Base-by-base conservation (phyloP, 805 yeast species). In the Candida germanica region DNA sequence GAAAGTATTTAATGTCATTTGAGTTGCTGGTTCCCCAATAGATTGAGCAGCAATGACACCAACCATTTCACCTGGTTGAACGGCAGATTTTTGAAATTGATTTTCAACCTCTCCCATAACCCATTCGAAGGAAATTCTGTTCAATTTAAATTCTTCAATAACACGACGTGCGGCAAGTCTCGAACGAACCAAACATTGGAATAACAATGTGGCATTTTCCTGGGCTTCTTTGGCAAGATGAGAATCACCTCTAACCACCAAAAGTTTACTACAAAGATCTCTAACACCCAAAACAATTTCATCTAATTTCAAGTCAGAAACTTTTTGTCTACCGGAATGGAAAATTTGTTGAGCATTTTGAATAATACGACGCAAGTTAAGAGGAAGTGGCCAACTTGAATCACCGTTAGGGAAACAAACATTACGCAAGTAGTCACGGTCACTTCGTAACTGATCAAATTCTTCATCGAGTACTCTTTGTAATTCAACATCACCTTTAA, bases 21-120 rank as follows among this genome's bases (percentile, higher is more conserved):
- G 97, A 21, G 97, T 89, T 26, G 97, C 96, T 34, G 97, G 97
- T 60, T 89, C 97, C 71, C 97, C 97, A 66, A 89, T 89, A 24
- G 96, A 87, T 69, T 89, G 97, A 2, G 97, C 96, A 35, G 97
- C 97, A 54, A 89, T 77, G 35, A 89, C 95, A 71, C 97, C 97
- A 40, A 89, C 97, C 96, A 89, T 89, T 60, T 89, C 97, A 73
- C 97, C 97, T 3, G 98, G 96, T 45, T 89, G 91, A 29, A 88
- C 96, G 58, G 86, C 71, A 6, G 96, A 80, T 61, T 83, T 85
- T 48, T 87, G 87, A 69, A 91, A 93, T 61, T 89, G 96, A 21
- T 93, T 78, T 57, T 89, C 96, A 46, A 93, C 77, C 58, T 91
- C 95, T 58, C 96, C 97, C 42, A 88, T 48, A 31, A 87, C 95